Conservation (phyloP, 2,329 filamentous ascomycete species). For the Aotearoamyces nothofagi region DNA sequence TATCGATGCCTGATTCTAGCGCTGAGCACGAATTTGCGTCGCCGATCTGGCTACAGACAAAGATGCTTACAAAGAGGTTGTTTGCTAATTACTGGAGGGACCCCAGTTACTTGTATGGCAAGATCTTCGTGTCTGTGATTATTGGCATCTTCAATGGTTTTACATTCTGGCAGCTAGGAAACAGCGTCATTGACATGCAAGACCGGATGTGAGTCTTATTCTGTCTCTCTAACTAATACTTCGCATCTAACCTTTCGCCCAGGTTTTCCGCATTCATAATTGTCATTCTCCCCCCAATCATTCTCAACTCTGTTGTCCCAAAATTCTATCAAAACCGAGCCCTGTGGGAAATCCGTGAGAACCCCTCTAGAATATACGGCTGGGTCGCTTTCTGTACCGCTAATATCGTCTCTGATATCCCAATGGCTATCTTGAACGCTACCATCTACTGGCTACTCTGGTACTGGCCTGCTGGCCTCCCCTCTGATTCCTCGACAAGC, state of each 20-base stretch:
- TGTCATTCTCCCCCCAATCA: slow-evolving; percentile 46
- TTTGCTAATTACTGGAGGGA: slow-evolving; percentile 65
- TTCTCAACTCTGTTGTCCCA: slow-evolving; percentile 61
- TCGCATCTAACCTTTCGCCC: no score
- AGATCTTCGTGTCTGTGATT: slow-evolving; percentile 56
- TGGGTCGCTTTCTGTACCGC: slow-evolving; percentile 66
- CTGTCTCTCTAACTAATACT: no score
- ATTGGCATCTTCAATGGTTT: slow-evolving; percentile 68
- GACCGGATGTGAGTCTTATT: no score
- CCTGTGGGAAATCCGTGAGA: slow-evolving; percentile 60
- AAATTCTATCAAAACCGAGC: slow-evolving; percentile 63
- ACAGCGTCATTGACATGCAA: slow-evolving; percentile 53
- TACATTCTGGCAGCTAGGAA: slow-evolving; percentile 57
- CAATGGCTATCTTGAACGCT: slow-evolving; percentile 46
- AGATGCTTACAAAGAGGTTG: slow-evolving; percentile 51
- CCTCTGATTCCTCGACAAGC: slow-evolving; percentile 44
- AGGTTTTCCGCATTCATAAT: slow-evolving; percentile 58
- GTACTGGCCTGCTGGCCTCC: slow-evolving; percentile 64
- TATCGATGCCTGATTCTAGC: slow-evolving; percentile 14
- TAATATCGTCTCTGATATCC: slow-evolving; percentile 58
- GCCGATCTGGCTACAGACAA: slow-evolving; percentile 44
- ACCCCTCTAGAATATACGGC: slow-evolving; percentile 60
- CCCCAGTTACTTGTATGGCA: slow-evolving; percentile 62
- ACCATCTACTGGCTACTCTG: slow-evolving; percentile 60
- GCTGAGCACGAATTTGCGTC: slow-evolving; percentile 49